A percentile compares a stretch with the other conserved stretches of the same genome.
These are phyloP conservation scores for Hyphopichia fennica DNA, from an alignment of 1,139 yeast species.

Conservation along the genomic window DNA sequence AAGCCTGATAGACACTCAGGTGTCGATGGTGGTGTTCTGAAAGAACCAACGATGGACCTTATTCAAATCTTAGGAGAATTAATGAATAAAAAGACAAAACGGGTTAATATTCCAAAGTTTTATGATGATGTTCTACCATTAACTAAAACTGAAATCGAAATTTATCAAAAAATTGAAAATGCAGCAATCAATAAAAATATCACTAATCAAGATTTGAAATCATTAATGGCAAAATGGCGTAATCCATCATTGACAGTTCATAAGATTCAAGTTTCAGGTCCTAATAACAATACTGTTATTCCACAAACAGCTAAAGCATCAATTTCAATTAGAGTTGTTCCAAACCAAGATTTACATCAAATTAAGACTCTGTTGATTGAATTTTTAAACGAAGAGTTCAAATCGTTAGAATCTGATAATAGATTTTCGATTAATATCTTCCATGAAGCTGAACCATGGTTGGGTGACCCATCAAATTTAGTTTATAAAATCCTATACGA, in stretches of 20 bases:
- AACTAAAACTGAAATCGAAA: slow-evolving; percentile 51
- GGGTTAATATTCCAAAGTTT: slow-evolving; percentile 66
- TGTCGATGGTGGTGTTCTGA: slow-evolving; percentile 88
- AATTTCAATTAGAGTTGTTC: slow-evolving; percentile 83
- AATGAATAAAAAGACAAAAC: slow-evolving; percentile 54
- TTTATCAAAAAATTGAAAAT: slow-evolving; percentile 62
- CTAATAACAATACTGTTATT: slow-evolving; percentile 85
- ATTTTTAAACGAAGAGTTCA: slow-evolving; percentile 39
- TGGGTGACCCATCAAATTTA: slow-evolving; percentile 77
- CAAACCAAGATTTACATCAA: slow-evolving; percentile 70
- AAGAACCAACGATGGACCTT: slow-evolving; percentile 89
- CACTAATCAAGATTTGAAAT: slow-evolving; percentile 39
- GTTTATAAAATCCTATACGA: slow-evolving; percentile 66
- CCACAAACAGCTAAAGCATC: slow-evolving; percentile 79
- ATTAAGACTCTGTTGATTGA: slow-evolving; percentile 52
- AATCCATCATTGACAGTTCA: slow-evolving; percentile 91
- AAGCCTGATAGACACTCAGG: slow-evolving; percentile 94
- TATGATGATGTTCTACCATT: slow-evolving; percentile 64
- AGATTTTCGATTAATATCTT: slow-evolving; percentile 56
- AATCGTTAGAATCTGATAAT: slow-evolving; percentile 56
- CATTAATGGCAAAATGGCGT: slow-evolving; percentile 84
- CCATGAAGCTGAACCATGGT: slow-evolving; percentile 95
- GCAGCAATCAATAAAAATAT: slow-evolving; percentile 24
- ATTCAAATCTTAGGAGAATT: slow-evolving; percentile 68
- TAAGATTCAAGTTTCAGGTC: slow-evolving; percentile 82